Conservation (phyloP, 768 basidiomycete species). For the Tricholoma matsutake region DNA sequence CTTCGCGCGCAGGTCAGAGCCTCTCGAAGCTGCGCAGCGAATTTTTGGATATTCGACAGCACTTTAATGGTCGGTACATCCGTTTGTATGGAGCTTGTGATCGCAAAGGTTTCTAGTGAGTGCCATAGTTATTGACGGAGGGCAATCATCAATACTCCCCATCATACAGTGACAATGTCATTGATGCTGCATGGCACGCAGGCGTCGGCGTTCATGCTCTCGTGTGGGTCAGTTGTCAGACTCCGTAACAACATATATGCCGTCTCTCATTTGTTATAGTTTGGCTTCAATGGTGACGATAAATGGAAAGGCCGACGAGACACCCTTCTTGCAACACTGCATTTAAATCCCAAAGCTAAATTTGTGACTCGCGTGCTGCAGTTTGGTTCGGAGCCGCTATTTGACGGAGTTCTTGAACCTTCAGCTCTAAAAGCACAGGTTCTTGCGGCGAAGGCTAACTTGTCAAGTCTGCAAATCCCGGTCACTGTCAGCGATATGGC, state of each 20-base stretch:
- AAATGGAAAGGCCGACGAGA: conserved; percentile 56
- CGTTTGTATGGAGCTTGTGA: conserved; percentile 53
- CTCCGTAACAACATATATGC: background rate
- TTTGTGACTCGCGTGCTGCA: conserved; percentile 65
- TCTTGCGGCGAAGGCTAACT: conserved; percentile 40
- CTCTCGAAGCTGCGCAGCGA: conserved; percentile 45
- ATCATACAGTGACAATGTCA: conserved; percentile 45
- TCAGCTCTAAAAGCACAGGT: conserved; percentile 50
- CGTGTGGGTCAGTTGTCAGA: conserved; percentile 55
- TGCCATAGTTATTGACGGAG: background rate
- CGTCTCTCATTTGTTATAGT: conserved; percentile 27
- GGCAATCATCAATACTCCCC: background rate
- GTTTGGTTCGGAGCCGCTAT: conserved; percentile 72
- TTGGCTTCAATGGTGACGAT: conserved; percentile 45
- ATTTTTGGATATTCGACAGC: conserved; percentile 56
- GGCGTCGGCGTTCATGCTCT: conserved; percentile 71
- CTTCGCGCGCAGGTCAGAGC: conserved; percentile 53
- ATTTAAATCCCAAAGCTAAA: conserved; percentile 58
- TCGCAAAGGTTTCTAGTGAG: conserved; percentile 44
- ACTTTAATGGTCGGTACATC: conserved; percentile 64
- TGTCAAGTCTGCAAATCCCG: conserved; percentile 54
- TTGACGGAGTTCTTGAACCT: conserved; percentile 52
- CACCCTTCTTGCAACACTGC: conserved; percentile 47
- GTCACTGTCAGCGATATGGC: conserved; percentile 70
- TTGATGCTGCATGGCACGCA: conserved; percentile 66